Evolutionary conservation across 2,329 filamentous ascomycete genomes (phyloP).

Genomic region (Sporothrix brunneoviolacea): DNA sequence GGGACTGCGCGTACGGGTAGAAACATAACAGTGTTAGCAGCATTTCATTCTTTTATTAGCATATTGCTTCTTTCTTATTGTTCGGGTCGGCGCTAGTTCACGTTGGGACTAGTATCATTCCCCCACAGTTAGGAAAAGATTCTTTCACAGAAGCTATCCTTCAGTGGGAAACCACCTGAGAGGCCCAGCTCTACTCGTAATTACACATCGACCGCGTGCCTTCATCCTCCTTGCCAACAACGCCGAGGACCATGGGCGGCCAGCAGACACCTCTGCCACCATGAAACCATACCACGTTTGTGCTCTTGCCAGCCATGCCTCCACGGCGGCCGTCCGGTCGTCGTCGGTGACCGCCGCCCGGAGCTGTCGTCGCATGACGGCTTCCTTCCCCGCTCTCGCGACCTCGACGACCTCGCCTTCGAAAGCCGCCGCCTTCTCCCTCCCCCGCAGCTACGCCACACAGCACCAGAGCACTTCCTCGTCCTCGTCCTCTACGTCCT

Average conservation of each 20-base stretch:
- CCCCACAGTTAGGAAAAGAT: constrained; percentile 6
- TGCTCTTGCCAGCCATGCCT: constrained; percentile 7
- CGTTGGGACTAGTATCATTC: neutral
- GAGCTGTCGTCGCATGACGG: constrained; percentile 5
- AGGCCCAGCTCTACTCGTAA: no score
- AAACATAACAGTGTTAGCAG: neutral
- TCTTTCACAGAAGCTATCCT: constrained; percentile 1
- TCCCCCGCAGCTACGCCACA: constrained; percentile 45
- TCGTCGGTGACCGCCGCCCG: neutral
- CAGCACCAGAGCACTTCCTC: constrained; percentile 38
- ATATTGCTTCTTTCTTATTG: no score
- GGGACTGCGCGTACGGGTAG: neutral
- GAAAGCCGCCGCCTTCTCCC: no score
- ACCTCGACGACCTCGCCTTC: constrained; percentile 3
- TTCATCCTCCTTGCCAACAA: neutral
- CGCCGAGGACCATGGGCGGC: constrained; percentile 1
- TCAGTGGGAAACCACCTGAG: neutral
- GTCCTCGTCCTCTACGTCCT: constrained; percentile 12
- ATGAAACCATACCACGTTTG: constrained; percentile 12
- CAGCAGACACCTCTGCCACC: constrained; percentile 1
- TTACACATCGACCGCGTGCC: no score
- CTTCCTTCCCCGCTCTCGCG: neutral
- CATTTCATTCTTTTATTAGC: no score
- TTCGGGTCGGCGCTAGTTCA: neutral
- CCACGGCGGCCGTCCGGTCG: neutral